Evolutionary conservation across 2,329 filamentous ascomycete genomes (phyloP), one percentile per base, ranked within the genome.

Genomic region (Aaosphaeria pasadenensis): DNA sequence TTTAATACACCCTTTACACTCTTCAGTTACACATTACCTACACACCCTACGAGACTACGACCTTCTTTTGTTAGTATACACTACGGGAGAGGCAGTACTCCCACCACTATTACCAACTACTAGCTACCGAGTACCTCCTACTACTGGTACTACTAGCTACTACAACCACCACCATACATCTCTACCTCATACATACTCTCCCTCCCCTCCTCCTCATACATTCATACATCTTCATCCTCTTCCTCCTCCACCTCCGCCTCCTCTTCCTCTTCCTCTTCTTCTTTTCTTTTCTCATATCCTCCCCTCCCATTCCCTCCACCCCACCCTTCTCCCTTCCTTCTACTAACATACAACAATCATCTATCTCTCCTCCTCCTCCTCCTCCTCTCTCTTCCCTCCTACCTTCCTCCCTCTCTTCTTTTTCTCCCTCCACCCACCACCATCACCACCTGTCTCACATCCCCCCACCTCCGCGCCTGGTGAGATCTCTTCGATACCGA

Each of bases 381-480:
- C 38, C 49, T 49, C 41, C 50, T 41, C 36, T 24, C 42, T 43
- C 38, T 41, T 36, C 32, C 43, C 36, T 42, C 35, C 35, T 32
- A 17, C 51, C 39, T 32, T 46, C 39, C 33, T 41, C 40, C 28
- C 42, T 46, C 50, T 43, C 44, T 47, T 41, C 46, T 43, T 38
- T 50, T 51, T 51, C 58, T 44, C 46, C 40, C 41, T 47, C 35
- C 47, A 39, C 47, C 48, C 33, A 42, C 42, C 46, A 33, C 43
- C 24, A 30, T 28, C 48, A 38, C 41, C 7, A 9, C 30, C 41
- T 31, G 51, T 51, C 58, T 46, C 47, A 39, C 39, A 47, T 32
- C 47, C 43, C 47, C 48, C 36, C 45, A 32, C 48, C 38, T 45
- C 28, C 33, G 13, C 48, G 32, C 17, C 39, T 28, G 43, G 41